Evolutionary conservation across 306 rosid genomes (phyloP).

Genomic region (Vigna radiata): DNA sequence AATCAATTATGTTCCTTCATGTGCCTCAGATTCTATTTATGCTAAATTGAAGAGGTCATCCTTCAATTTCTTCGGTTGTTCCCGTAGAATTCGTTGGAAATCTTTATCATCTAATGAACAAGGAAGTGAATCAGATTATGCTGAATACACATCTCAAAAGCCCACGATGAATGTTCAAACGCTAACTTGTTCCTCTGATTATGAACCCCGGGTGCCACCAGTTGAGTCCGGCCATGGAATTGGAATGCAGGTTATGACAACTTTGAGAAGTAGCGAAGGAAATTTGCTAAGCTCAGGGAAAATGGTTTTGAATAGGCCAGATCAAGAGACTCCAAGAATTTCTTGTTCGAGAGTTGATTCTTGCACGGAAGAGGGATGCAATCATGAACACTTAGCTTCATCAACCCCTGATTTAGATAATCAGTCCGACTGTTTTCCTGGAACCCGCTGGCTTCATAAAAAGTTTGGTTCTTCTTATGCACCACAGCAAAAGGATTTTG

Average conservation of each 20-base stretch:
- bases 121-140: conserved; percentile 57
- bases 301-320: conserved; percentile 44
- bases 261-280: conserved; percentile 68
- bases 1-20: conserved; percentile 61
- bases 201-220: conserved; percentile 53
- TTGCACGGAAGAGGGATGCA: conserved; percentile 50
- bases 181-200: conserved; percentile 53
- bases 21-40: conserved; percentile 53
- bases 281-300: conserved; percentile 68
- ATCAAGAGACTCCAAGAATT: conserved; percentile 48
- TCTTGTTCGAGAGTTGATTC: conserved; percentile 56
- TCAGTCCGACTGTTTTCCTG: conserved; percentile 68
- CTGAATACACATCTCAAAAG: conserved; percentile 56
- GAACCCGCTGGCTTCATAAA: conserved; percentile 56
- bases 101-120: conserved; percentile 52
- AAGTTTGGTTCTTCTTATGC: conserved; percentile 50
- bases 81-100: conserved; percentile 58
- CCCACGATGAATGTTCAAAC: conserved; percentile 58
- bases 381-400: conserved; percentile 47
- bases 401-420: conserved; percentile 48
- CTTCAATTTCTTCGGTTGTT: conserved; percentile 74
- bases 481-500: conserved; percentile 50
- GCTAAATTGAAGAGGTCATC: conserved; percentile 59
- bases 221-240: conserved; percentile 46
- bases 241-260: conserved; percentile 51